Evolutionary conservation across 345 rosid genomes (phyloP), one percentile per base, ranked within the genome.

Genomic region (Melastoma malabathricum): DNA sequence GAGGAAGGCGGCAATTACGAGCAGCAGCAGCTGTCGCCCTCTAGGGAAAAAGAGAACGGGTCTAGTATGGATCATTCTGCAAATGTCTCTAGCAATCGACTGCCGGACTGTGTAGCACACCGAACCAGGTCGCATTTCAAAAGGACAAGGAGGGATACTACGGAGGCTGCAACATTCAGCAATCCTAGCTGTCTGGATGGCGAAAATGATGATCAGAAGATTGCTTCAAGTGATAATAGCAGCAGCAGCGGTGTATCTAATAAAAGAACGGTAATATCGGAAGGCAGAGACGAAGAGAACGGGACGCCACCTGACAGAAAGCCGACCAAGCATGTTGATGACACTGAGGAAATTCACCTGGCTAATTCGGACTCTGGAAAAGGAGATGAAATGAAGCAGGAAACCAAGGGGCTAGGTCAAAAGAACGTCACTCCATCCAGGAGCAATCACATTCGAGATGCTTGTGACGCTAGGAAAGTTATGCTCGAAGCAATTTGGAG

Each of bases 101-200:
- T 31, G 38, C 7, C 5, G 7, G 38, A 5, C 38, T 57, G 44
- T 16, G 64, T 58, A 56, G 63, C 67, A 6, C 51, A 16, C 31
- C 63, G 58, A 13, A 64, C 56, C 15, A 56, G 59, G 60, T 63
- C 72, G 43, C 59, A 16, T 14, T 20, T 43, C 18, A 44, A 18
- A 16, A 43, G 20, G 10, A 39, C 31, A 15, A 20, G 54, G 54
- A 15, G 19, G 17, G 54, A 31, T 23, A 52, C 44, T 20, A 43
- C n/a, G 46, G 54, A 53, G 51, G 54, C 41, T 23, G 59, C 54
- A 51, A 52, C 59, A 7, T 53, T 44, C 13, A 18, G 64, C 23
- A 25, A 45, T 19, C 51, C 57, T 4, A 3, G 47, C 3, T 29
- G 25, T 41, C 12, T 52, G 4, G 67, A 44, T 3, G 50, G 47